These are phyloP conservation scores for Candida bentonensis DNA, from an alignment of 805 yeast genomes.

Conservation along the genomic window DNA sequence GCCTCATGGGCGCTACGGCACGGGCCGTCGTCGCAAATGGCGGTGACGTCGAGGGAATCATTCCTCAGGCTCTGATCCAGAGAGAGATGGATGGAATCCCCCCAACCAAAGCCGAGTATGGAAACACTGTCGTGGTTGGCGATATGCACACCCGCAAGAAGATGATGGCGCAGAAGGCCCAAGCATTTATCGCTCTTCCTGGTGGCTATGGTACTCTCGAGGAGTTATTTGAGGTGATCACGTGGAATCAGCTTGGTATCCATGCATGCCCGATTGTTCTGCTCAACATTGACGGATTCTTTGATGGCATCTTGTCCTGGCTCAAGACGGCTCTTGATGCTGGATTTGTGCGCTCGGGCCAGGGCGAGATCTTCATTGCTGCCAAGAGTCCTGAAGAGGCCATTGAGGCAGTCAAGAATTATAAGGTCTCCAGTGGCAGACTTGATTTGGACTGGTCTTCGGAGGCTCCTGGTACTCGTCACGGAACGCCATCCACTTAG, in stretches of 20 bases:
- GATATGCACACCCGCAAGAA: slow-evolving; percentile 87
- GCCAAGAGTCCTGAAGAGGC: slow-evolving; percentile 62
- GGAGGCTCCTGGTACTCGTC: not conserved
- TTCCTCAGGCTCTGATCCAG: slow-evolving; percentile 69
- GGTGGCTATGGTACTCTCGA: slow-evolving; percentile 89
- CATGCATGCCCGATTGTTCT: slow-evolving; percentile 70
- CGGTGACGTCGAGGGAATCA: slow-evolving; percentile 60
- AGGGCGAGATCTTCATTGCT: slow-evolving; percentile 53
- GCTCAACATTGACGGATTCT: slow-evolving; percentile 69
- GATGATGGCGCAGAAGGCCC: slow-evolving; percentile 76
- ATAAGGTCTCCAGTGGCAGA: slow-evolving; percentile 56
- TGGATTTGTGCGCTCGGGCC: slow-evolving; percentile 56
- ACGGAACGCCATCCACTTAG: too few species aligned
- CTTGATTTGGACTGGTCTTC: slow-evolving; percentile 53
- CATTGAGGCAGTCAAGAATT: slow-evolving; percentile 42
- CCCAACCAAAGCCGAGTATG: slow-evolving; percentile 46
- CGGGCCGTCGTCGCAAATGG: slow-evolving; percentile 11
- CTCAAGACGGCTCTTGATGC: slow-evolving; percentile 41
- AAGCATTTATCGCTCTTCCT: slow-evolving; percentile 78
- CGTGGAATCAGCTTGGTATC: slow-evolving; percentile 84
- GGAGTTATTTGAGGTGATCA: slow-evolving; percentile 78
- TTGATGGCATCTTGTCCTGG: slow-evolving; percentile 52
- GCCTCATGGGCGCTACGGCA: slow-evolving; percentile 17
- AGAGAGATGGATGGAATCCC: slow-evolving; percentile 43
- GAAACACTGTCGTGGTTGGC: slow-evolving; percentile 64